phyloP scores from a whole-genome alignment of 768 basidiomycete genomes.

The Cantharellus anzutake region DNA sequence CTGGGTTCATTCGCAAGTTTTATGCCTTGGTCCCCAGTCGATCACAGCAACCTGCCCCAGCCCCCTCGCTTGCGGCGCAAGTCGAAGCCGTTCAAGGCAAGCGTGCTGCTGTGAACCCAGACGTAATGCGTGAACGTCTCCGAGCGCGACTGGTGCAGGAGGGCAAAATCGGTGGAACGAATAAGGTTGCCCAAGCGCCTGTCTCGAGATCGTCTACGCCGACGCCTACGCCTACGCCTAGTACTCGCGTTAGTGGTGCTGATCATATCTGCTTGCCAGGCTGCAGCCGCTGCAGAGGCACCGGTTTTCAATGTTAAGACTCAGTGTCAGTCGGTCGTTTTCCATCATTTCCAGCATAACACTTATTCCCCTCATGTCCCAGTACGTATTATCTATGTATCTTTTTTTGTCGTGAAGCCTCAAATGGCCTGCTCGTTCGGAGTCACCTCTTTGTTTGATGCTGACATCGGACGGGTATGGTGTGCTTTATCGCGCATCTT shows the following conservation, averaged over 20 bases:
- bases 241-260: neutral
- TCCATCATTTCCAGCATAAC: too few species aligned
- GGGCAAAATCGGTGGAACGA: slow-evolving; percentile 1
- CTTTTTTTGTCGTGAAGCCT: neutral
- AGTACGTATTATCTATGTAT: neutral
- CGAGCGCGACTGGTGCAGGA: slow-evolving; percentile 6
- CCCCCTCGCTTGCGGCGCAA: neutral
- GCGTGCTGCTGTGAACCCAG: slow-evolving; percentile 4
- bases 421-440: neutral
- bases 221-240: neutral
- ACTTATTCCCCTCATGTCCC: neutral
- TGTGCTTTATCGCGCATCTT: neutral
- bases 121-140: slow-evolving; percentile 8
- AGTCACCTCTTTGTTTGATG: neutral
- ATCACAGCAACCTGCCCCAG: neutral
- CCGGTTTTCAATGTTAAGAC: neutral
- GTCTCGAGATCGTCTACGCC: neutral
- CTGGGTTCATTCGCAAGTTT: neutral
- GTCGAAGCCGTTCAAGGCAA: neutral
- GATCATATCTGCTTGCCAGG: neutral
- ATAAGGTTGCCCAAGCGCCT: neutral
- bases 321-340: too few species aligned
- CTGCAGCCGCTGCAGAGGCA: neutral
- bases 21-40: neutral
- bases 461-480: neutral